Evolutionary conservation across 2,329 filamentous ascomycete species (phyloP), one percentile per base, ranked within the genome.

Genomic region (Graphiopsis chlorocephala): DNA sequence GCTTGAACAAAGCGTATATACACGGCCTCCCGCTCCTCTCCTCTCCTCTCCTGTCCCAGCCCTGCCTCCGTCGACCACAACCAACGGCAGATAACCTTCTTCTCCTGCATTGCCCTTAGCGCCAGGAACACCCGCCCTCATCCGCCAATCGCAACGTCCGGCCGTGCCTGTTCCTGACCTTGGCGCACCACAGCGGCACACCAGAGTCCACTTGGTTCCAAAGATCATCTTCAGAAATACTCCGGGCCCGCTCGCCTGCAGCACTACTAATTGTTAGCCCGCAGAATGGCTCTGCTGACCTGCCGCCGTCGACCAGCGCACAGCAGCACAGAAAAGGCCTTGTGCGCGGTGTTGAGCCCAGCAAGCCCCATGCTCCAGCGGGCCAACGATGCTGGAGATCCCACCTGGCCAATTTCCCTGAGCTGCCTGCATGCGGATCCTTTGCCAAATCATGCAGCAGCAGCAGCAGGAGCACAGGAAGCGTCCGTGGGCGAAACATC

Each of bases 401-500:
- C 47, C 47, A 53, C 47, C 59, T 53, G 59, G 59, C 48, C 60
- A 62, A 62, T 62, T 45, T 62, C 60, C 60, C 20, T 31, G 23
- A 14, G 25, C 25, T 15, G 25, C 26, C 45, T 25, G 8, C 33
- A 55, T 28, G 47, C 59, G 45, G 47, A 61, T 61, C 59, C 47
- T 33, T 42, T 50, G 60, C 48, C 60, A 38, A 31, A 31, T 52
- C 23, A 50, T 55, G 48, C 55, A 14, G 38, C 29, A n/a, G n/a
- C 8, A 20, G n/a, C 38, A 20, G 38, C 38, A 45, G 38, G 38
- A 45, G 12, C 38, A 23, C 55, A 58, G 35, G 33, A 12, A 31
- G 33, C 33, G 60, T 62, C 60, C 48, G 60, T 62, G 60, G 31
- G 31, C 60, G 60, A 62, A 61, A 61, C 59, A 61, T 33, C 59